These are phyloP conservation scores for Acephala macrosclerotiorum DNA, from an alignment of 2,329 filamentous ascomycete genomes.

Conservation along the genomic window DNA sequence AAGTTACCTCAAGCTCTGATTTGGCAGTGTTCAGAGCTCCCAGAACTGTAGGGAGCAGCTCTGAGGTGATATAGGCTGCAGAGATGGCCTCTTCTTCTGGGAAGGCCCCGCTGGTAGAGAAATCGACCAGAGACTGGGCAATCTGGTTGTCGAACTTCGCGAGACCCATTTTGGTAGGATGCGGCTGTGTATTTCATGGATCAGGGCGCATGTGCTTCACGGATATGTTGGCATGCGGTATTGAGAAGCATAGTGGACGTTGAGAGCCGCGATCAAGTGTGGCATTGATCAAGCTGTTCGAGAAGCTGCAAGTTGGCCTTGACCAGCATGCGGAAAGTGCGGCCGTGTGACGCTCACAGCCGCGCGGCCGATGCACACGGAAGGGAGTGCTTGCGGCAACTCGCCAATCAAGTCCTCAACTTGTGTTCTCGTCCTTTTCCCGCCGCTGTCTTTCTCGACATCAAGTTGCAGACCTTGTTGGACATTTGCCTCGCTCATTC, in stretches of 20 bases:
- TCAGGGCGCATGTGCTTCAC: neutral
- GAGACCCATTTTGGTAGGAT: conserved; percentile 36
- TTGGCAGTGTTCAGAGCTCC: conserved; percentile 52
- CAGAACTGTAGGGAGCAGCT: conserved; percentile 51
- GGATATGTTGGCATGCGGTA: neutral
- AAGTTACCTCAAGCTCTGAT: conserved; percentile 52
- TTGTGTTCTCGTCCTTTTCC: neutral
- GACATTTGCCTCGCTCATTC: neutral
- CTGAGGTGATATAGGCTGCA: conserved; percentile 33
- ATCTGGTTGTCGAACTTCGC: conserved; percentile 42
- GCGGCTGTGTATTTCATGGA: too few species aligned
- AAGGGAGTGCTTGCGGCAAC: neutral
- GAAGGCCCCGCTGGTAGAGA: conserved; percentile 57
- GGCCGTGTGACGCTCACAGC: neutral
- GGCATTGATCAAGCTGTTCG: neutral
- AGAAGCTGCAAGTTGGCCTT: neutral
- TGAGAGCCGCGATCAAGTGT: neutral
- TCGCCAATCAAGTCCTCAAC: conserved; percentile 16
- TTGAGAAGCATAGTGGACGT: neutral
- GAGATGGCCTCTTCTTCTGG: conserved; percentile 55
- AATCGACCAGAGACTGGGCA: conserved; percentile 69
- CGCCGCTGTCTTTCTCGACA: neutral
- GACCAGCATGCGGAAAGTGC: neutral
- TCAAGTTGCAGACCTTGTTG: neutral
- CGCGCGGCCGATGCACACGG: neutral